Conservation (phyloP, 1,139 yeast genomes). For the Yamadazyma diddensiae region DNA sequence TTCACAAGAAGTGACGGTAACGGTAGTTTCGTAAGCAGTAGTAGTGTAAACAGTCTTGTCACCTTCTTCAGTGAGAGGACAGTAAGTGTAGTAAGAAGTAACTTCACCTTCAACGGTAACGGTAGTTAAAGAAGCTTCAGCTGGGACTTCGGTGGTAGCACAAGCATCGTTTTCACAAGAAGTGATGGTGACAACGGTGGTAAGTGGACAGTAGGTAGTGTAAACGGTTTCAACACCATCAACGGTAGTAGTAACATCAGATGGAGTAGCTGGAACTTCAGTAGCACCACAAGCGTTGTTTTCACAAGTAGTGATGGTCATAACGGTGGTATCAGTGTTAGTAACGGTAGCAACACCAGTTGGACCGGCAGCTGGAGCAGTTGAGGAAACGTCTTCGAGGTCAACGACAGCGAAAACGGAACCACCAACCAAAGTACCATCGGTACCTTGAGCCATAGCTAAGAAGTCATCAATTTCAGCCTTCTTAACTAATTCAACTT, state of each 20-base stretch:
- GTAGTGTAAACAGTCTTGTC: constrained; percentile 5
- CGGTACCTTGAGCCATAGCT: constrained; percentile 25
- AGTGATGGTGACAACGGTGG: constrained; percentile 44
- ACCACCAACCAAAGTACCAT: constrained; percentile 24
- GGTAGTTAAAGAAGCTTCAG: constrained; percentile 26
- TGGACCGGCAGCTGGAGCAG: constrained; percentile 4
- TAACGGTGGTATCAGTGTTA: constrained; percentile 22
- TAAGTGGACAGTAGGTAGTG: constrained; percentile 35
- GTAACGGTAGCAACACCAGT: constrained; percentile 17
- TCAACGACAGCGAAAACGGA: constrained; percentile 25
- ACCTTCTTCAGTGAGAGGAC: constrained; percentile 11
- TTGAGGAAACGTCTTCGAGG: constrained; percentile 13
- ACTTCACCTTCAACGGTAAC: constrained; percentile 11
- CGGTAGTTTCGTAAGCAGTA: background rate
- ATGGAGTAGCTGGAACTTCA: constrained; percentile 27
- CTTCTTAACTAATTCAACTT: constrained; percentile 14
- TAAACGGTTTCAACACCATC: constrained; percentile 25
- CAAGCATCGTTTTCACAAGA: constrained; percentile 36
- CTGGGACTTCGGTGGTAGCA: constrained; percentile 31
- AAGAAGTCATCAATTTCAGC: constrained; percentile 28
- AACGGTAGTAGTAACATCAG: constrained; percentile 17
- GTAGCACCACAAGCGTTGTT: constrained; percentile 29
- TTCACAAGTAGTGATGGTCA: constrained; percentile 48
- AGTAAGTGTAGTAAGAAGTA: constrained; percentile 13
- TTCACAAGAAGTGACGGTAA: constrained; percentile 11